Base-by-base conservation (phyloP, 2,329 filamentous ascomycete species). In the Diaporthe citri region DNA sequence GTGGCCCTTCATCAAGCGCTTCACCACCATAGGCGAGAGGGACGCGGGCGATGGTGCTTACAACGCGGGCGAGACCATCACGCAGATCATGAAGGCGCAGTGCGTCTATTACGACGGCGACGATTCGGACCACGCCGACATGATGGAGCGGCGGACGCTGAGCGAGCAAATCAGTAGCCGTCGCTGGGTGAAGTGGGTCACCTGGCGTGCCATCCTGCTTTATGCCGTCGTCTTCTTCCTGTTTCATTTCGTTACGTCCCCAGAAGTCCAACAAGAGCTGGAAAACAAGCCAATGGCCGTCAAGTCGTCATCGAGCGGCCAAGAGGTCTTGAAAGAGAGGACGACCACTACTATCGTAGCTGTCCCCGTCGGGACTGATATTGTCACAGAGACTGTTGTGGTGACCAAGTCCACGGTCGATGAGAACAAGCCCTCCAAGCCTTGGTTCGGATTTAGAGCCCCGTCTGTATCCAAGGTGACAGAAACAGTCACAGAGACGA, bases 41-140 rank as follows among this genome's bases (percentile, higher is more conserved):
- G 59, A 70, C 22, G 60, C 43, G 22, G 71, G 67, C 31, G 72
- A 71, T 13, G 78, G 77, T 43, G 46, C 60, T 20, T n/a, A 74
- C 55, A 76, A 78, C 66, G 17, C 69, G 22, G 79, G 78, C 13
- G 79, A 81, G 69, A 71, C 51, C 17, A 71, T 79, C 72, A 77
- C 77, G 22, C 75, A 76, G 9, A 36, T 84, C 55, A 56, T 75
- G 62, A 80, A 79, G 73, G 77, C 79, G 56, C 77, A 78, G 31
- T 79, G 79, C 28, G 78, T 80, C 17, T 83, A 82, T 77, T 83
- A 82, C 76, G 74, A 64, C 48, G 82, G 82, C 82, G 56, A 73
- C 41, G 75, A 76, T 25, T 43, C 48, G n/a, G 73, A 73, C 34
- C 48, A 43, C 17, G 59, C 25, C 25, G 74, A 76, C 51, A n/a